Evolutionary conservation across 805 yeast species (phyloP).

Genomic region (Teunomyces funiuensis): DNA sequence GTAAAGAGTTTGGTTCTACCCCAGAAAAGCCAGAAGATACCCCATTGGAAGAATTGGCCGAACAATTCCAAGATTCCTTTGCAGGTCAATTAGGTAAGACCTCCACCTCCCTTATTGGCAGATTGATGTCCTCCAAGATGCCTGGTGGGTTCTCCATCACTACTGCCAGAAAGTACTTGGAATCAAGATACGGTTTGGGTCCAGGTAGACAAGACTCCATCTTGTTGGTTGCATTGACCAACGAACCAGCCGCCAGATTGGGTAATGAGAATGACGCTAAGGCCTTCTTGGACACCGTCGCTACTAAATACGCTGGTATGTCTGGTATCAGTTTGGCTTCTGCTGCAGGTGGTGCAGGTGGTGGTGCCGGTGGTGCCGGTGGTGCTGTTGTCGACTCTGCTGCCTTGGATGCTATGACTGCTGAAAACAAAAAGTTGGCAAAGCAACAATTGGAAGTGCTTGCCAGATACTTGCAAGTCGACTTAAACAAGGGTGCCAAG

Average conservation of each 20-base stretch:
- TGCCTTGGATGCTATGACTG: slow-evolving; percentile 80
- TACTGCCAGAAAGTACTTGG: slow-evolving; percentile 87
- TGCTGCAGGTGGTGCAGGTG: slow-evolving; percentile 58
- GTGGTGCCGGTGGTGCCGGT: slow-evolving; percentile 61
- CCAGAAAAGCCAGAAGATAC: slow-evolving; percentile 99
- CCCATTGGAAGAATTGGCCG: slow-evolving; percentile 94
- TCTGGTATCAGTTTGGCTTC: slow-evolving; percentile 77
- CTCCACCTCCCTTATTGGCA: slow-evolving; percentile 81
- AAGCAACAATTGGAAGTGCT: slow-evolving; percentile 83
- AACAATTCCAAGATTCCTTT: slow-evolving; percentile 88
- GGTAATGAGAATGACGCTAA: slow-evolving; percentile 88
- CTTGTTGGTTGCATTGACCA: slow-evolving; percentile 75
- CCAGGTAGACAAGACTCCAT: slow-evolving; percentile 93
- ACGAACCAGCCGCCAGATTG: slow-evolving; percentile 89
- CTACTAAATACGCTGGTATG: slow-evolving; percentile 80
- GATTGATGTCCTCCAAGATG: slow-evolving; percentile 95
- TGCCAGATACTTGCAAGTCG: slow-evolving; percentile 93
- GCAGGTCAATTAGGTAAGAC: slow-evolving; percentile 91
- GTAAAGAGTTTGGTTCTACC: slow-evolving; percentile 96
- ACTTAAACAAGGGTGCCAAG: slow-evolving; percentile 88
- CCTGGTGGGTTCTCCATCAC: slow-evolving; percentile 98
- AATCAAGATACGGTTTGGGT: slow-evolving; percentile 89
- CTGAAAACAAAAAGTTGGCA: slow-evolving; percentile 68
- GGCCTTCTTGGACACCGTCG: slow-evolving; percentile 75
- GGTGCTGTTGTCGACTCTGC: slow-evolving; percentile 93